These are phyloP conservation scores for Tripterygium wilfordii DNA, from an alignment of 177 flowering plant species.

Conservation along the genomic window DNA sequence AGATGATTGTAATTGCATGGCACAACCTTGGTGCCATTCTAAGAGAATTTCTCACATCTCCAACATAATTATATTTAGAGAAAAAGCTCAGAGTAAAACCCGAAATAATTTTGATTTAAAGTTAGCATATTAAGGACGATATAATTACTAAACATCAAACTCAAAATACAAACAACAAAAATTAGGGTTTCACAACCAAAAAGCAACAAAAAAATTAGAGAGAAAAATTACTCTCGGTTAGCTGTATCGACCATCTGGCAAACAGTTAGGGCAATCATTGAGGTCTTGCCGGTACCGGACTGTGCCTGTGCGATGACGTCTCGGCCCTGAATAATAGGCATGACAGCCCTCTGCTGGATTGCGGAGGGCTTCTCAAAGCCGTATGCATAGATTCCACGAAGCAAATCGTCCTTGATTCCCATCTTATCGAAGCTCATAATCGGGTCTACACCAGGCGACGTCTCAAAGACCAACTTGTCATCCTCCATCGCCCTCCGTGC, in stretches of 20 bases:
- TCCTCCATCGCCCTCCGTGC: conserved; percentile 16
- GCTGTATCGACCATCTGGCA: conserved; percentile 80
- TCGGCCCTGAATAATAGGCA: conserved; percentile 68
- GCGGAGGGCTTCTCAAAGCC: conserved; percentile 82
- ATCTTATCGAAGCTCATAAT: conserved; percentile 71
- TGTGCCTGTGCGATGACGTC: conserved; percentile 5
- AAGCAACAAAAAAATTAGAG: too few species aligned
- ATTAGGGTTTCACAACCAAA: conserved; percentile 13
- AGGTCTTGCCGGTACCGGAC: conserved; percentile 89
- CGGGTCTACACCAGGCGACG: conserved; percentile 73
- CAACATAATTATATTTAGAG: too few species aligned
- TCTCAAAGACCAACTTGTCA: conserved; percentile 66
- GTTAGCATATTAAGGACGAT: too few species aligned
- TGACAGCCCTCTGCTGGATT: conserved; percentile 83
- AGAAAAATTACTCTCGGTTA: conserved; percentile 41
- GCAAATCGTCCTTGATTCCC: conserved; percentile 76
- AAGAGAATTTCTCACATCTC: too few species aligned
- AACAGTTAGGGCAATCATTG: conserved; percentile 90
- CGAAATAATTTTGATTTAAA: too few species aligned
- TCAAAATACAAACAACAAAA: too few species aligned
- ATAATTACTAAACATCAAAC: too few species aligned
- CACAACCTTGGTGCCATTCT: too few species aligned
- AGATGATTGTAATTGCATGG: too few species aligned
- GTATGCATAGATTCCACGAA: conserved; percentile 74
- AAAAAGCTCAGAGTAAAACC: too few species aligned